Percentiles rank a stretch among this genome's conserved stretches.
phyloP scores from a whole-genome alignment of 2,329 filamentous ascomycete genomes.

The Apiospora arundinis region DNA sequence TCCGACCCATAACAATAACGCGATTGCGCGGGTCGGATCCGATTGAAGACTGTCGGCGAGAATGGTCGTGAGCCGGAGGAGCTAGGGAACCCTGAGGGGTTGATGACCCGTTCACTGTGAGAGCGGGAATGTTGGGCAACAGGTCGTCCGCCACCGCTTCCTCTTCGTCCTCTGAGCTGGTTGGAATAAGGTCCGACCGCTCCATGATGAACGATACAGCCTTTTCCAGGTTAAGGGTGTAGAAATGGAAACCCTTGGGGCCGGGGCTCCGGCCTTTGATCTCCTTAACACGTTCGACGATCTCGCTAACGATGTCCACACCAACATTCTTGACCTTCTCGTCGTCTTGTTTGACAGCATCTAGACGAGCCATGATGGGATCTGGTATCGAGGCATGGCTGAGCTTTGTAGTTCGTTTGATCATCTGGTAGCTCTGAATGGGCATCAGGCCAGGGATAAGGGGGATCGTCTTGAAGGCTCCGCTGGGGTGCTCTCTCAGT shows the following conservation, averaged over 20 bases:
- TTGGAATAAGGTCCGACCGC: constrained; percentile 80
- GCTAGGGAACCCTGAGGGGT: constrained; percentile 36
- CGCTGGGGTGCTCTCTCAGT: constrained; percentile 81
- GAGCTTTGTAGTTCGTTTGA: constrained; percentile 91
- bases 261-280: constrained; percentile 62
- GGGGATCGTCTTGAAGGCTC: constrained; percentile 82
- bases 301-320: constrained; percentile 82
- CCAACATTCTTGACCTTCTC: constrained; percentile 81
- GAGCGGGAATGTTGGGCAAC: constrained; percentile 49
- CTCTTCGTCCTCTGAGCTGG: constrained; percentile 53
- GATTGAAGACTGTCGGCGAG: constrained; percentile 75
- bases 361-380: constrained; percentile 71
- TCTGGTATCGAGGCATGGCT: constrained; percentile 86
- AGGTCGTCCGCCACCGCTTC: constrained; percentile 58
- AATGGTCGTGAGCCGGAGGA: constrained; percentile 39
- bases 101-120: constrained; percentile 57
- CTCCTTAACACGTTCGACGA: constrained; percentile 78
- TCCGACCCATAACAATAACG: constrained; percentile 76
- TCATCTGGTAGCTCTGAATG: constrained; percentile 95
- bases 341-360: constrained; percentile 78
- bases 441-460: constrained; percentile 98
- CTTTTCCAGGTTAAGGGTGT: constrained; percentile 95
- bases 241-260: constrained; percentile 91
- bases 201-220: constrained; percentile 93
- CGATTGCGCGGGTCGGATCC: constrained; percentile 88